phyloP scores from a whole-genome alignment of 1,284 basidiomycete species.

The Malassezia sympodialis region DNA sequence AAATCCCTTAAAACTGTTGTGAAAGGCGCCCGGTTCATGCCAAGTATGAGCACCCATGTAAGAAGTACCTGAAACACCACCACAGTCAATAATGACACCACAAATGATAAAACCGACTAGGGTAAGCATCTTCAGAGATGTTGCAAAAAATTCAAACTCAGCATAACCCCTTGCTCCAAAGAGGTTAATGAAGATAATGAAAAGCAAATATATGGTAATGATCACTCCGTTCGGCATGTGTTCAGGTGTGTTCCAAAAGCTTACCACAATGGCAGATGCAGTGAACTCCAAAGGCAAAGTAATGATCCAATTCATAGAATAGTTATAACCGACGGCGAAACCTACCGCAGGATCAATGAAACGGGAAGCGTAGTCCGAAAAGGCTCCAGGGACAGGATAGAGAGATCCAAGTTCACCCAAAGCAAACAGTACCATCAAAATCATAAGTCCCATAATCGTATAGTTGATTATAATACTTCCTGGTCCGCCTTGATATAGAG shows the following conservation, averaged over 20 bases:
- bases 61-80: conserved; percentile 27
- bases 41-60: conserved; percentile 39
- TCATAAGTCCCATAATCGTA: conserved; percentile 30
- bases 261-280: conserved; percentile 49
- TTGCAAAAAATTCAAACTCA: conserved; percentile 55
- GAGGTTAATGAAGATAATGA: conserved; percentile 30
- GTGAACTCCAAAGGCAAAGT: conserved; percentile 40
- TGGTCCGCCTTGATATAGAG: conserved; percentile 31
- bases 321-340: conserved; percentile 54
- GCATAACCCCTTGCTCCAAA: conserved; percentile 48
- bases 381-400: conserved; percentile 38
- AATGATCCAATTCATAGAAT: conserved; percentile 35
- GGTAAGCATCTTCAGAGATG: conserved; percentile 55
- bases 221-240: conserved; percentile 30
- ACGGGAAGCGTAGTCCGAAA: conserved; percentile 32
- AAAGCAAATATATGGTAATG: conserved; percentile 33
- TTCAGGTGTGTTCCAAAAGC: conserved; percentile 39
- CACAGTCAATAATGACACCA: conserved; percentile 50
- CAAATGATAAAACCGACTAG: conserved; percentile 56
- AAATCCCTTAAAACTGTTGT: conserved; percentile 49
- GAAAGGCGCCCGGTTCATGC: conserved; percentile 47
- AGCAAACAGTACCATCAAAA: conserved; percentile 33
- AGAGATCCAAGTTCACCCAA: conserved; percentile 37
- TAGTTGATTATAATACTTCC: conserved; percentile 34
- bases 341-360: conserved; percentile 60